Base-by-base conservation (phyloP, 2,329 filamentous ascomycete species). In the Karstenula rhodostoma region DNA sequence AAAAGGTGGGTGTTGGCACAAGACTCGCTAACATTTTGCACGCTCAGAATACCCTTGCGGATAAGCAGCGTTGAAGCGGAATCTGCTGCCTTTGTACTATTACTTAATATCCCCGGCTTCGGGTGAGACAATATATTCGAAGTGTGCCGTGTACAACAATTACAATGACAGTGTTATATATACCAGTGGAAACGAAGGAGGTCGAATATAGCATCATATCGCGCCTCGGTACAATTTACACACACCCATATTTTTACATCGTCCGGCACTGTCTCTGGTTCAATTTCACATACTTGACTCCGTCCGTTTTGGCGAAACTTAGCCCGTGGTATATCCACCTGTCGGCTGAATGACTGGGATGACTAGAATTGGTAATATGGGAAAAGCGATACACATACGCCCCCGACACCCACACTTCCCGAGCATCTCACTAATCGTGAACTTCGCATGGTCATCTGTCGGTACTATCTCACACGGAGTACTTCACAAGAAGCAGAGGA, bases 341-440 rank as follows among this genome's bases (percentile, higher is more conserved):
- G 23, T 22, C 50, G 50, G 50, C 50, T 32, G 50, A 53, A 43
- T 53, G 8, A 42, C 33, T 23, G 40, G 23, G 9, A 8, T n/a
- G 9, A 8, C 35, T 25, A 23, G 32, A 23, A 6, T 22, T 22
- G 22, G 48, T 27, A 53, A 53, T 53, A 27, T 53, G 50, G 50
- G 33, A 53, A 29, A 43, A 27, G 3, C 43, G 22, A 19, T 43
- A 17, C 22, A 19, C 22, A n/a, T 43, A 53, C 23, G 22, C 23
- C 49, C 33, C 22, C 9, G 4, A 17, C 35, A 33, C 10, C 32
- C 23, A 27, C 35, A 51, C 33, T 37, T 23, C n/a, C 29, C 8
- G 8, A 32, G 29, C 7, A 32, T 10, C 29, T 32, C 29, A 9
- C 29, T 32, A 5, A 32, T 32, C 4, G 29, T 10, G 29, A 6